A percentile compares a stretch with the other conserved stretches of the same genome.
Evolutionary conservation across 345 rosid genomes (phyloP).

Genomic region (Noccaea bulbosa): DNA sequence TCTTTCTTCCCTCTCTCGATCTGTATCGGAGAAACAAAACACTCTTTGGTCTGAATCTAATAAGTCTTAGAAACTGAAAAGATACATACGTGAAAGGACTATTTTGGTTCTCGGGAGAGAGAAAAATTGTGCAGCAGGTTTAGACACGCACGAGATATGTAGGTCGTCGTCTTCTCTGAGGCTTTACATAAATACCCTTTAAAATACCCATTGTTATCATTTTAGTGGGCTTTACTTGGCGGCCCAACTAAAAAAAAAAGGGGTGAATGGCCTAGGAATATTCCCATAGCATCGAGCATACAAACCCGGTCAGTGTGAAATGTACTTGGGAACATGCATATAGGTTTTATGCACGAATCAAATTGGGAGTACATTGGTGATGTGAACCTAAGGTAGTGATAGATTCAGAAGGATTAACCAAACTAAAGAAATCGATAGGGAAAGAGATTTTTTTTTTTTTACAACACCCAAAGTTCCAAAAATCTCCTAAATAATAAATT

Average conservation of each 20-base stretch:
- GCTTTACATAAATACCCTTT: slow-evolving; percentile 17
- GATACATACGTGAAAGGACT: slow-evolving; percentile 14
- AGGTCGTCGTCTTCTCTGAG: slow-evolving; percentile 19
- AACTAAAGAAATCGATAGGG: too few relatives aligned
- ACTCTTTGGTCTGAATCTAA: not conserved
- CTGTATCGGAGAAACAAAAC: slow-evolving; percentile 24
- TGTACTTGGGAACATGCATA: too few relatives aligned
- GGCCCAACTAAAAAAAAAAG: slow-evolving; percentile 15
- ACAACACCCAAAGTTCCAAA: too few relatives aligned
- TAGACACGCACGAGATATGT: slow-evolving; percentile 38
- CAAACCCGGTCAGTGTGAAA: too few relatives aligned
- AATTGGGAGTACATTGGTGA: too few relatives aligned
- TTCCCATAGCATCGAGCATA: too few relatives aligned
- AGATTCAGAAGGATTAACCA: too few relatives aligned
- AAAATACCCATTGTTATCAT: not conserved
- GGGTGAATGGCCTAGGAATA: not conserved
- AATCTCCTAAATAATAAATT: too few relatives aligned
- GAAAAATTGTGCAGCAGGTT: slow-evolving; percentile 38
- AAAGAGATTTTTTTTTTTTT: too few relatives aligned
- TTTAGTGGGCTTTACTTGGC: slow-evolving; percentile 10
- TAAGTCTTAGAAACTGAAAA: not conserved
- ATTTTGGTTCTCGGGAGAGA: slow-evolving; percentile 39
- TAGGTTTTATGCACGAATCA: too few relatives aligned
- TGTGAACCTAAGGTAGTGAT: too few relatives aligned
- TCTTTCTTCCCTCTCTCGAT: slow-evolving; percentile 13